A percentile compares a stretch with the other conserved stretches of the same genome.
phyloP scores from a whole-genome alignment of 2,329 filamentous ascomycete species.

The Pseudogymnoascus sp. region DNA sequence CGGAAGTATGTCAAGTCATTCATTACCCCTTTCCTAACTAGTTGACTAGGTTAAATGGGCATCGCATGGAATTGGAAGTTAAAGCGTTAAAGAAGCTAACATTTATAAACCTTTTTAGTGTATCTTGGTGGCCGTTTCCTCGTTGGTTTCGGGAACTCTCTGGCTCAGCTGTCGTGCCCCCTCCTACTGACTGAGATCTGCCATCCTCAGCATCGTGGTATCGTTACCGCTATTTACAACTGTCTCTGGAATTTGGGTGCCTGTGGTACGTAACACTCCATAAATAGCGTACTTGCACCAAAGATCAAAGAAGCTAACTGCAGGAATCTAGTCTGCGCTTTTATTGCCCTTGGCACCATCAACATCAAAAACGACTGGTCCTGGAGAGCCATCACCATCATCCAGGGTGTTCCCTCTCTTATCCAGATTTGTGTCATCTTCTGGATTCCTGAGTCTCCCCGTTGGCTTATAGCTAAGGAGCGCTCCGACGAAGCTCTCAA shows the following conservation, averaged over 20 bases:
- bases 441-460: constrained; percentile 50
- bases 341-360: constrained; percentile 56
- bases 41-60: background rate
- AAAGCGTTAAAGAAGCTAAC: background rate
- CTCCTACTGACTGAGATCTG: constrained; percentile 59
- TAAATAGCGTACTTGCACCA: background rate
- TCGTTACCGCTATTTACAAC: constrained; percentile 60
- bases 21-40: background rate
- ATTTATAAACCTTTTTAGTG: constrained; percentile 31
- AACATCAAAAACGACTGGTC: constrained; percentile 54
- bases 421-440: constrained; percentile 59
- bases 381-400: constrained; percentile 58
- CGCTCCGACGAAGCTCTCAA: constrained; percentile 43
- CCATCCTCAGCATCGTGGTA: constrained; percentile 61
- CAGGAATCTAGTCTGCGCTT: constrained; percentile 45
- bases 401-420: constrained; percentile 55
- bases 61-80: background rate
- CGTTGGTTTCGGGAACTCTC: constrained; percentile 60
- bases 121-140: constrained; percentile 55
- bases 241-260: constrained; percentile 59
- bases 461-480: constrained; percentile 50
- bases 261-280: constrained; percentile 24
- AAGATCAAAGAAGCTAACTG: constrained; percentile 20
- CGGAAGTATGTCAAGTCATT: constrained; percentile 27
- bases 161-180: constrained; percentile 57